Base-by-base conservation (phyloP, 2,329 filamentous ascomycete genomes). In the Alternaria metachromatica region DNA sequence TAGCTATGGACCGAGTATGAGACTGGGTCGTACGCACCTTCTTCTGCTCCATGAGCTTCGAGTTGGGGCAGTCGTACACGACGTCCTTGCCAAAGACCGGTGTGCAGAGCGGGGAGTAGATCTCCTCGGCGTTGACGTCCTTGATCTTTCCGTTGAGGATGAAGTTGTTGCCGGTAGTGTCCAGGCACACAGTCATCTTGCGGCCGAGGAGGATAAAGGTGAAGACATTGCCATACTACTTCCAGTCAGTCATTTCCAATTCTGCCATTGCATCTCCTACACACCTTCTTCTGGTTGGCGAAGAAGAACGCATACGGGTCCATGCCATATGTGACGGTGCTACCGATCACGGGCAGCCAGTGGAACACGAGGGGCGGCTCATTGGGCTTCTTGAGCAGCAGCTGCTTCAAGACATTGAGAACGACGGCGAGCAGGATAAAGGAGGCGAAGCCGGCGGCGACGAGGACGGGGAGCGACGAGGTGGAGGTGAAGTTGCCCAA, bases 21-120 rank as follows among this genome's bases (percentile, higher is more conserved):
- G 8, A 5, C 3, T 41, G 26, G 5, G 9, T 1, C 18, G 48
- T 50, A 60, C 82, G 66, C 79, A 94, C 92, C 88, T 95, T 96
- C 85, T 97, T 97, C 85, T 97, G 93, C 83, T 97, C 93, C 93
- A 97, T 96, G 76, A 97, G 87, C 82, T 96, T 96, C 62, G 92
- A 86, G 79, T 96, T 96, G 45, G 93, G 92, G 82, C 93, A 96
- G 79, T 96, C 93, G 78, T 96, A 97, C 58, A 96, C 92, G 25
- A 97, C 93, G 82, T 94, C 90, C 73, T 88, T 89, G 70, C 93
- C 93, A 77, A 97, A 97, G 4, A 90, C 87, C 48, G 88, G 88
- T 6, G 87, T 89, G 23, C 86, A 88, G 61, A 97, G 85, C 60
- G 92, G 90, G 59, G 88, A 90, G 82, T 97, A 97, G 68, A 97